Evolutionary conservation across 1,284 basidiomycete species (phyloP), one percentile per base, ranked within the genome.

Genomic region (Irpex sp.): DNA sequence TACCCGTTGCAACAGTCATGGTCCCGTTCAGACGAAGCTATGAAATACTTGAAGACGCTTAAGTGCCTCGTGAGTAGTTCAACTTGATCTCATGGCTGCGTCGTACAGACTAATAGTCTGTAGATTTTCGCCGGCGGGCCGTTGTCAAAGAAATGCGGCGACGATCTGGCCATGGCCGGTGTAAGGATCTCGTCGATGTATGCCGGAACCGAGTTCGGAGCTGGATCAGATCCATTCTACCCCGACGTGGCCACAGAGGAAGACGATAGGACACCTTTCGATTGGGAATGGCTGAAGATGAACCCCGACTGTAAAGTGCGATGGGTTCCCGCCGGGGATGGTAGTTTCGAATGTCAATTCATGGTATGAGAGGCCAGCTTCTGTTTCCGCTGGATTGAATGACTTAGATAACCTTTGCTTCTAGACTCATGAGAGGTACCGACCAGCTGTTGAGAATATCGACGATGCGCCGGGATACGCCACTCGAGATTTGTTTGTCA

Each of bases 281-380:
- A 59, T 36, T 59, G 58, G 58, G 58, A 53, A 19, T 59, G 58
- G 58, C 35, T 59, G 58, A 16, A 18, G 52, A 54, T 59, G 37
- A 21, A 56, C 35, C 33, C 51, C 1, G 6, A 21, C 14, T 39
- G 36, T 18, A 66, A 66, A 1, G 10, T 68, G 0, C 65, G 71
- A 18, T 77, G 74, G 72, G 59, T 14, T 14, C 63, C 71, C 2
- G 67, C 72, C 28, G 74, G 66, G 0, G 68, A 74, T 21, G 70
- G 62, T 6, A 64, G 68, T 1, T 76, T 67, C 47, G 75, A 77
- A 39, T 60, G 69, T 4, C 69, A 74, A 36, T 37, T 76, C 2
- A 59, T 75, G 67, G 74, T 77, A 58, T 7, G 9, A 68, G 21
- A 19, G 21, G 19, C 19, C 19, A 16, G n/a, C n/a, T 18, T 51